Base-by-base conservation (phyloP, 768 basidiomycete species). In the Dentipellis sp. region DNA sequence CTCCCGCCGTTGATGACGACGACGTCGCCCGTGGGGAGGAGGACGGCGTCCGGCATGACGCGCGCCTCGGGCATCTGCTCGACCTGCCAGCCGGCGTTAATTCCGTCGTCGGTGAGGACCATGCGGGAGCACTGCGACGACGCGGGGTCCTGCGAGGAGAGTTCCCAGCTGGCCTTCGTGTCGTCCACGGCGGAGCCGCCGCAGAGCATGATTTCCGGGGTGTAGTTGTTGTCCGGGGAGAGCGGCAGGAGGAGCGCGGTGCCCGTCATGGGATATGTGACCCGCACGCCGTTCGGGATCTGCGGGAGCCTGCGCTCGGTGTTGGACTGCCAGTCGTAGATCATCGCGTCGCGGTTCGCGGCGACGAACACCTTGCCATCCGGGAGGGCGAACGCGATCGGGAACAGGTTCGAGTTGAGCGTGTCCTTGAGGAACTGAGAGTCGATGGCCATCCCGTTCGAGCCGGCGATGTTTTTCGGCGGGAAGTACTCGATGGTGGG, bases 401-500 rank as follows among this genome's bases (percentile, higher is more conserved):
- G 88, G 60, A 91, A 91, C 22, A 91, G 74, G 66, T 91, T 91
- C n/a, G 89, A 82, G 64, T 84, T 86, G 57, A 91, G 73, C 3
- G 89, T 89, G 56, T 83, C 78, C 57, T 75, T 72, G 14, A 91
- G 72, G 66, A 90, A 90, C 23, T 72, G 74, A 17, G 86, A 60
- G n/a, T 68, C 64, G 40, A 90, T 78, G 2, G 86, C 84, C 61
- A 86, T 61, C 48, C 90, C 89, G 45, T 82, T 79, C 3, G 78
- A 83, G 14, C 77, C 78, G 57, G 83, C 75, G 50, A 90, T 81
- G 54, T 75, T 72, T 67, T 93, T 92, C 1, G 91, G 85, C 34
- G 91, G 91, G 67, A 77, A 94, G 69, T 80, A 93, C 68, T 91
- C 88, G 59, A 88, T 68, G 0, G 87, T 90, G 3, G 89, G 88